Evolutionary conservation across 495 filamentous ascomycete genomes (phyloP).

Genomic region (Hyaloscypha bicolor): DNA sequence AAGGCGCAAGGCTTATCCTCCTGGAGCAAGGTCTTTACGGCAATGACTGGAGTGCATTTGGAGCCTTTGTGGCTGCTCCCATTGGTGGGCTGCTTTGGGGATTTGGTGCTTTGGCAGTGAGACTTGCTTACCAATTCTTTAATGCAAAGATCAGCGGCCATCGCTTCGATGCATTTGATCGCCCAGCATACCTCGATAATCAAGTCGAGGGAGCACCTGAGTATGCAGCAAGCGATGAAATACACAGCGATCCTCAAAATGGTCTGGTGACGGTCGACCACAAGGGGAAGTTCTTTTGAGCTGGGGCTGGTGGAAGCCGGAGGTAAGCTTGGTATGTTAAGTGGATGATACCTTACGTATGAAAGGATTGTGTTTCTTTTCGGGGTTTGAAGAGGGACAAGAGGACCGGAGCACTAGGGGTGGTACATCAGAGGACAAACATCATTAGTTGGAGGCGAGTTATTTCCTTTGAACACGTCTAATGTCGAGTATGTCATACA

Average conservation of each 20-base stretch:
- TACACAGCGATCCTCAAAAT: conserved; percentile 27
- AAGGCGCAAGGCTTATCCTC: conserved; percentile 66
- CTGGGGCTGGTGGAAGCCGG: neutral
- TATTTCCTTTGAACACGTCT: neutral
- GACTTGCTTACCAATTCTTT: conserved; percentile 54
- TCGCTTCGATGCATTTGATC: conserved; percentile 66
- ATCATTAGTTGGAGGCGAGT: neutral
- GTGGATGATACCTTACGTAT: too few species aligned
- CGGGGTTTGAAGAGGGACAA: too few species aligned
- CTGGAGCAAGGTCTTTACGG: conserved; percentile 70
- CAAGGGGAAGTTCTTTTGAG: conserved; percentile 55
- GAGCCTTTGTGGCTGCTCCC: conserved; percentile 77
- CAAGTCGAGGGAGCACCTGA: conserved; percentile 26
- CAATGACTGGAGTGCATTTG: conserved; percentile 74
- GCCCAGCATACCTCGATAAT: conserved; percentile 38
- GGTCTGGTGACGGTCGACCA: conserved; percentile 42
- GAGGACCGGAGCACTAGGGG: neutral
- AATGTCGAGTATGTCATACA: neutral
- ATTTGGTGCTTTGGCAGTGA: conserved; percentile 55
- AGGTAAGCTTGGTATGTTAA: neutral
- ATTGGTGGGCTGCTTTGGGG: conserved; percentile 72
- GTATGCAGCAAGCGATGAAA: conserved; percentile 33
- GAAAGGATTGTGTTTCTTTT: neutral
- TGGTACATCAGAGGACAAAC: neutral
- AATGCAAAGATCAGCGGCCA: conserved; percentile 52